A percentile compares a stretch with the other conserved stretches of the same genome.
Conservation (phyloP, 1,139 yeast genomes). For the Candida gigantensis region DNA sequence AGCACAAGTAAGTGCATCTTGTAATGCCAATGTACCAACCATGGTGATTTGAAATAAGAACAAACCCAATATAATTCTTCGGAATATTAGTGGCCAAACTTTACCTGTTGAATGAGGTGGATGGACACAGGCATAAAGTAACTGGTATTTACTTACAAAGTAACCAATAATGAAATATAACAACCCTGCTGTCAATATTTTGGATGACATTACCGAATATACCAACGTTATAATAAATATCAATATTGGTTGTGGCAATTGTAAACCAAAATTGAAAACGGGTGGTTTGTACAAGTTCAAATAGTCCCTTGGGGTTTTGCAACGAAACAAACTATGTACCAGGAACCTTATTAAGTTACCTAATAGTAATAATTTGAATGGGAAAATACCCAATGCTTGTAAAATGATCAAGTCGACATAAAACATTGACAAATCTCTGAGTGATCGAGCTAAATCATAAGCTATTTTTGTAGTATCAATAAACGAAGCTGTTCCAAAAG, state of each 20-base stretch:
- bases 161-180: conserved; percentile 63
- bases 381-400: conserved; percentile 86
- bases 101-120: conserved; percentile 73
- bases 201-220: conserved; percentile 65
- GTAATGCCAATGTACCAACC: conserved; percentile 84
- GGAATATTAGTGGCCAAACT: conserved; percentile 67
- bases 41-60: conserved; percentile 78
- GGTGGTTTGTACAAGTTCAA: conserved; percentile 54
- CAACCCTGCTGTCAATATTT: conserved; percentile 63
- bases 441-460: conserved; percentile 69
- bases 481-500: conserved; percentile 74
- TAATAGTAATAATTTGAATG: conserved; percentile 66
- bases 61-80: conserved; percentile 58
- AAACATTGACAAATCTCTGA: conserved; percentile 69
- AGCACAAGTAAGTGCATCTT: conserved; percentile 76
- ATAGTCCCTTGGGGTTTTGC: conserved; percentile 62
- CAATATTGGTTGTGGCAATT: conserved; percentile 64
- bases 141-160: conserved; percentile 65
- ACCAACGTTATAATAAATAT: conserved; percentile 61
- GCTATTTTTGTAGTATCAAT: conserved; percentile 78
- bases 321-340: conserved; percentile 48
- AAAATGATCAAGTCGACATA: conserved; percentile 80
- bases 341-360: conserved; percentile 65
- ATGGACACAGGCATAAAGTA: conserved; percentile 66
- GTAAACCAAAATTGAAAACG: conserved; percentile 63